A percentile compares a stretch with the other conserved stretches of the same genome.
Conservation (phyloP, 2,329 filamentous ascomycete species). For the Scytalidium sp. region DNA sequence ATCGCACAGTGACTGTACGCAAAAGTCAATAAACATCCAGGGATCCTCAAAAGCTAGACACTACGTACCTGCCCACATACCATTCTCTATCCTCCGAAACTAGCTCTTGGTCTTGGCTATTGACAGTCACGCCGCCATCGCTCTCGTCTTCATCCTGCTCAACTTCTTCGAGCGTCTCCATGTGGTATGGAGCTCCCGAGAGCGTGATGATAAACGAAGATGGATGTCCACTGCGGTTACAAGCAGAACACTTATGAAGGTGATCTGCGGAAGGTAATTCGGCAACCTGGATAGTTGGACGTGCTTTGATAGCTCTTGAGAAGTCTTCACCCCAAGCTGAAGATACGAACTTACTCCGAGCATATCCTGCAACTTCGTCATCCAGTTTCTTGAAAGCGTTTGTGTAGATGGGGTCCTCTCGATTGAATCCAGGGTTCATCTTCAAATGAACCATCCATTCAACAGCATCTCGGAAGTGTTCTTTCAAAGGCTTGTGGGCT, state of each 20-base stretch:
- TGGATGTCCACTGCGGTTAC: constrained; percentile 66
- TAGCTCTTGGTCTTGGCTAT: constrained; percentile 45
- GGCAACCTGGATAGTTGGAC: constrained; percentile 51
- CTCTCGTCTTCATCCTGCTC: constrained; percentile 39
- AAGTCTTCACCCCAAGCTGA: constrained; percentile 69
- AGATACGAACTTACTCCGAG: constrained; percentile 69
- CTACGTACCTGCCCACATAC: constrained; percentile 46
- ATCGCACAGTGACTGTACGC: constrained; percentile 46
- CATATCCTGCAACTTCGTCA: constrained; percentile 65
- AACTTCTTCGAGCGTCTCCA: constrained; percentile 63
- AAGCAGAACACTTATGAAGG: constrained; percentile 62
- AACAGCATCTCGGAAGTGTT: constrained; percentile 70
- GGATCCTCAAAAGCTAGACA: not conserved
- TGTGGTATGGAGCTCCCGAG: constrained; percentile 62
- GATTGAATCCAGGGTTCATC: constrained; percentile 67
- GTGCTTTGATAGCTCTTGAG: constrained; percentile 58
- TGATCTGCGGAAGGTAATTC: constrained; percentile 32
- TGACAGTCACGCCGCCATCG: constrained; percentile 31
- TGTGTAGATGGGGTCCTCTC: constrained; percentile 60
- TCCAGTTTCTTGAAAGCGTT: constrained; percentile 70
- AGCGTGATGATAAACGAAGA: constrained; percentile 64
- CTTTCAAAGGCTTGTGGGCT: constrained; percentile 63
- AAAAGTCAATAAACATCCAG: constrained; percentile 19
- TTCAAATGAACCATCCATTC: constrained; percentile 82
- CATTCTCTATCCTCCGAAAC: constrained; percentile 43